These are phyloP conservation scores for Piper betle DNA, from an alignment of 164 flowering plant genomes.

Conservation along the genomic window DNA sequence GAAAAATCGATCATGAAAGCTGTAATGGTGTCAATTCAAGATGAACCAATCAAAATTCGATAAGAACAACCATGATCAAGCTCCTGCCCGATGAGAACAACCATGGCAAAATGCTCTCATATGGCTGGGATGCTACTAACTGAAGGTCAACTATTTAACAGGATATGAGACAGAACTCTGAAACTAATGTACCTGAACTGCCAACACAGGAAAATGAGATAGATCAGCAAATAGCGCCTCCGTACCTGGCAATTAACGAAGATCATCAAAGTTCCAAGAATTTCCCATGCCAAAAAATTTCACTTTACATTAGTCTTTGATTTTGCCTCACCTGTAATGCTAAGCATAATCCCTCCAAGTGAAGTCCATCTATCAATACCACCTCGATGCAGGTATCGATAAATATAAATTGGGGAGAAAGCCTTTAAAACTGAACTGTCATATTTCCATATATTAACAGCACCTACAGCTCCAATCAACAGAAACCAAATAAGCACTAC, in stretches of 20 bases:
- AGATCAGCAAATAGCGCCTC: slow-evolving; percentile 98
- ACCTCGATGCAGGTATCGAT: slow-evolving; percentile 57
- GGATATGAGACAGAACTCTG: no score
- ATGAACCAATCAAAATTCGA: neutral
- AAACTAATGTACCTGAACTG: slow-evolving; percentile 32
- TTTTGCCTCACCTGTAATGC: slow-evolving; percentile 66
- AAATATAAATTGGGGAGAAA: slow-evolving; percentile 78
- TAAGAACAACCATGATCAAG: no score
- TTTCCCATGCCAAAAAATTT: neutral
- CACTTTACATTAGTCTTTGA: neutral
- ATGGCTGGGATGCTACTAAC: no score
- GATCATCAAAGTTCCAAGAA: neutral
- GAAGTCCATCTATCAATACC: slow-evolving; percentile 58
- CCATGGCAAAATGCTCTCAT: no score
- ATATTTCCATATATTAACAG: slow-evolving; percentile 74
- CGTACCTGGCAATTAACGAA: slow-evolving; percentile 48
- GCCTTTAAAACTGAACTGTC: slow-evolving; percentile 67
- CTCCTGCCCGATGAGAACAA: no score
- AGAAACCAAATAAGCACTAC: slow-evolving; percentile 90
- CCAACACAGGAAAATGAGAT: slow-evolving; percentile 76
- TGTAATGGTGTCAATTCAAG: no score
- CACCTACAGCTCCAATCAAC: slow-evolving; percentile 80
- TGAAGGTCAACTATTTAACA: no score
- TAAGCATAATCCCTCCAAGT: slow-evolving; percentile 92
- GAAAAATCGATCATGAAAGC: no score